Base-by-base conservation (phyloP, 2,329 filamentous ascomycete species). In the Paecilomyces formosus region DNA sequence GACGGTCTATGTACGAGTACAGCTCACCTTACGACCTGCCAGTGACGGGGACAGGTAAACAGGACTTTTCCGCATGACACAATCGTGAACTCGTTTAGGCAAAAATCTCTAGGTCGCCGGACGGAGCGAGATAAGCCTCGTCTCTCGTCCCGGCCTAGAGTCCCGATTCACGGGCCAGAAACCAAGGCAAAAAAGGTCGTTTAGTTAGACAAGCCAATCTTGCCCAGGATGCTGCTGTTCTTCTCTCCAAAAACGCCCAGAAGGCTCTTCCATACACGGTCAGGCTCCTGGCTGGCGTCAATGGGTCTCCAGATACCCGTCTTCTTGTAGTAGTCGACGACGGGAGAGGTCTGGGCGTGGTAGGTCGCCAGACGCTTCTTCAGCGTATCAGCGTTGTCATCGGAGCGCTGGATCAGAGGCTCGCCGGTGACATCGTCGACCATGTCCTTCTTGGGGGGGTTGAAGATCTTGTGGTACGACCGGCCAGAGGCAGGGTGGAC, bases 401-500 rank as follows among this genome's bases (percentile, higher is more conserved):
- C 94, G 65, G 89, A 93, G 70, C 94, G 88, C 82, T 97, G 94
- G 70, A 97, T 89, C 66, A 99, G 83, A 54, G 93, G 92, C 83
- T 99, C 94, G 76, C 94, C 94, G 21, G 94, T 97, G 66, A 97
- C 78, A 77, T 99, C 94, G 78, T 99, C 94, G 74, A 87, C 96
- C 94, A 97, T 97, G 65, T 84, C 71, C 69, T 86, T 79, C 86
- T 97, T 96, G 70, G 94, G 94, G 55, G 94, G 94, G 85, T 97
- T 97, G 87, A 99, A 99, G 77, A 94, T 89, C 79, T 88, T 94
- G 86, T 99, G 94, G 82, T 99, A 99, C 67, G 90, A 92, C 72
- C 94, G 92, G 65, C 94, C 94, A 58, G 92, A 97, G 56, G 93
- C 93, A 59, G 93, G 93, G 83, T 99, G 94, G 68, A 99, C 83